A percentile compares a stretch with the other conserved stretches of the same genome.
These are phyloP conservation scores for Emmonsiellopsis sp. DNA, from an alignment of 2,329 filamentous ascomycete genomes.

Conservation along the genomic window DNA sequence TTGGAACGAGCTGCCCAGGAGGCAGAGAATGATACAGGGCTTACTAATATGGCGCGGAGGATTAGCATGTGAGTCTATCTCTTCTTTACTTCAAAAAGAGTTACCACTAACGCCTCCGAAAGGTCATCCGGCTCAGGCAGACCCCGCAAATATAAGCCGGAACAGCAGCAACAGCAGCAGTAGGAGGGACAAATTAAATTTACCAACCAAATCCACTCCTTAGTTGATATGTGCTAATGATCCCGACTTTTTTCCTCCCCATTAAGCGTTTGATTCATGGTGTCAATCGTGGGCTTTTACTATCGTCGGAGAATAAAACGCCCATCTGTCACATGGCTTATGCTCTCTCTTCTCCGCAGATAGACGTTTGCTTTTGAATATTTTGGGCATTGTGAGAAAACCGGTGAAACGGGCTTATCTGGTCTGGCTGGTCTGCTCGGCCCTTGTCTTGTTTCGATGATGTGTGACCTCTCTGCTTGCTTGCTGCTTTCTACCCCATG, in stretches of 20 bases:
- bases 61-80: slow-evolving; percentile 78
- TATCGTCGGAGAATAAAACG: no score
- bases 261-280: neutral
- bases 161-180: neutral
- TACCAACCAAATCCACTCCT: no score
- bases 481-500: neutral
- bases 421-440: neutral
- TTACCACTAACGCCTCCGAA: neutral
- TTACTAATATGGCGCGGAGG: slow-evolving; percentile 78
- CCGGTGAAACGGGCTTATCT: neutral
- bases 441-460: neutral
- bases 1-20: slow-evolving; percentile 78
- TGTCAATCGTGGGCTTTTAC: neutral
- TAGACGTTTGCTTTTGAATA: slow-evolving; percentile 1
- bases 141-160: slow-evolving; percentile 17
- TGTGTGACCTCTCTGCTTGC: neutral
- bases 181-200: neutral
- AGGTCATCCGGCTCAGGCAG: slow-evolving; percentile 33
- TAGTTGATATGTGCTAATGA: neutral
- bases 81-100: neutral
- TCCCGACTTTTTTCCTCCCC: neutral
- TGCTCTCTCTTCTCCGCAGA: neutral
- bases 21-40: slow-evolving; percentile 80
- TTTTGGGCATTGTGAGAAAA: neutral
- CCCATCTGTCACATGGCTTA: neutral